Conservation (phyloP, 2,329 filamentous ascomycete species). For the Pseudogymnoascus sp. region DNA sequence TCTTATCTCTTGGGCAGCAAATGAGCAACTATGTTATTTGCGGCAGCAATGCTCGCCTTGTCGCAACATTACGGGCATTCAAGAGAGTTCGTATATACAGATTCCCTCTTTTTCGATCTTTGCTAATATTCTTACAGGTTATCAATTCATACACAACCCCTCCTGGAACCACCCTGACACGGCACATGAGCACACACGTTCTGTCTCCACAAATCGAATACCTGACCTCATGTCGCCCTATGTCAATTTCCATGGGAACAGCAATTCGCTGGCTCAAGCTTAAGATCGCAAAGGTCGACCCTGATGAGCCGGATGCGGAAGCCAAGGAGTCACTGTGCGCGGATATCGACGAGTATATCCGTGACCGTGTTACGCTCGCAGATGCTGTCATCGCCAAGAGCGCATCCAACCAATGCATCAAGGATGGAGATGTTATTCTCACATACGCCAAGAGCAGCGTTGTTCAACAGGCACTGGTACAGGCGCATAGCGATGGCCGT, state of each 20-base stretch:
- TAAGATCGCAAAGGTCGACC: constrained; percentile 83
- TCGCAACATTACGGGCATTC: constrained; percentile 83
- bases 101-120: not conserved
- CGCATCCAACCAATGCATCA: constrained; percentile 64
- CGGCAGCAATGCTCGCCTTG: constrained; percentile 81
- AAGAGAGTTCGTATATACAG: constrained; percentile 58
- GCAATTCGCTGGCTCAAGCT: constrained; percentile 93
- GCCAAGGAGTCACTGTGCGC: constrained; percentile 74
- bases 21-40: constrained; percentile 76
- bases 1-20: constrained; percentile 80
- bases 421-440: constrained; percentile 73
- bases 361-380: constrained; percentile 81
- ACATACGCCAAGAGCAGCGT: constrained; percentile 83
- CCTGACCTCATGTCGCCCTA: constrained; percentile 84
- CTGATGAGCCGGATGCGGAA: constrained; percentile 71
- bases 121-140: constrained; percentile 48
- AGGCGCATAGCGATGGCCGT: constrained; percentile 64
- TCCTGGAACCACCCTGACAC: constrained; percentile 72
- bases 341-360: constrained; percentile 82
- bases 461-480: constrained; percentile 73
- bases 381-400: constrained; percentile 77
- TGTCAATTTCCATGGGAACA: constrained; percentile 96
- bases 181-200: constrained; percentile 85
- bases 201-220: constrained; percentile 95
- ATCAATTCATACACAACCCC: constrained; percentile 92